Conservation (phyloP, 768 basidiomycete species). For the Russula brevipes region DNA sequence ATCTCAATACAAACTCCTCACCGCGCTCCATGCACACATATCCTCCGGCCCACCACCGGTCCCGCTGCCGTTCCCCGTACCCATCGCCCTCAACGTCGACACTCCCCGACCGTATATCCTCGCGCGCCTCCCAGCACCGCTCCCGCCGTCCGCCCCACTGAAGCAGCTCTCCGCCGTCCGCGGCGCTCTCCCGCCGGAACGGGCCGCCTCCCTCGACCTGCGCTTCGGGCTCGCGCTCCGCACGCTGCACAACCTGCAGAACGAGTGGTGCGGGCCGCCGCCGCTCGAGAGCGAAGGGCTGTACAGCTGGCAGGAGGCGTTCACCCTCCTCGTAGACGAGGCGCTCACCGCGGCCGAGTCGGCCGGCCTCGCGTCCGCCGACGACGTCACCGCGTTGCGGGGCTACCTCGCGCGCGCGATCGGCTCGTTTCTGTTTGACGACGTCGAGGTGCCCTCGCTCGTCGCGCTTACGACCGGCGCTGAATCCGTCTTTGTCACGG, state of each 20-base stretch:
- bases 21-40: slow-evolving; percentile 32
- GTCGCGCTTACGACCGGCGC: slow-evolving; percentile 59
- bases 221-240: slow-evolving; percentile 55
- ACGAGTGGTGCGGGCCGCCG: slow-evolving; percentile 69
- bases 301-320: slow-evolving; percentile 76
- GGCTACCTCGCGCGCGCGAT: slow-evolving; percentile 60
- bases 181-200: slow-evolving; percentile 35
- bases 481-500: slow-evolving; percentile 49
- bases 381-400: slow-evolving; percentile 45
- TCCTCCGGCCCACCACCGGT: slow-evolving; percentile 43
- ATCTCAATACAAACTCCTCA: slow-evolving; percentile 27
- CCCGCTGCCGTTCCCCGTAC: slow-evolving; percentile 31
- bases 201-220: slow-evolving; percentile 46
- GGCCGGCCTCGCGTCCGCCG: slow-evolving; percentile 26
- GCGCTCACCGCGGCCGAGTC: slow-evolving; percentile 44
- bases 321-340: slow-evolving; percentile 53
- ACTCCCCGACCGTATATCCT: slow-evolving; percentile 52
- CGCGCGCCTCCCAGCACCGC: slow-evolving; percentile 26
- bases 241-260: slow-evolving; percentile 64
- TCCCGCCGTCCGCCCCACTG: slow-evolving; percentile 25
- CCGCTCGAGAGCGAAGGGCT: slow-evolving; percentile 30
- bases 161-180: slow-evolving; percentile 36
- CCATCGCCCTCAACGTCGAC: slow-evolving; percentile 44
- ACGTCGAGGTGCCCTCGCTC: slow-evolving; percentile 65
- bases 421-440: slow-evolving; percentile 69